Conservation (phyloP, 2,329 filamentous ascomycete species). For the Exophiala sp. region DNA sequence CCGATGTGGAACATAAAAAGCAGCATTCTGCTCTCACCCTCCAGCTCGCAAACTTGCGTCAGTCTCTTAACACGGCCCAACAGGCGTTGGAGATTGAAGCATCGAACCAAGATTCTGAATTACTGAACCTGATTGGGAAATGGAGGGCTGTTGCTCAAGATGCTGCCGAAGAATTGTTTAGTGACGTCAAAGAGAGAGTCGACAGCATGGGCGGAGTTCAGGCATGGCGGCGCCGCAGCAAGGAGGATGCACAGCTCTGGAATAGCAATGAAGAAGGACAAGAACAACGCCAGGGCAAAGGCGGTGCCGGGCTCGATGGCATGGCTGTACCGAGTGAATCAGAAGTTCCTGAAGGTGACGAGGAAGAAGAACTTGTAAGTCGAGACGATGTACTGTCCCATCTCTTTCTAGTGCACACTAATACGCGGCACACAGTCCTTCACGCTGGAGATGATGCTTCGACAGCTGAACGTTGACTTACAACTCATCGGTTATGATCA, state of each 20-base stretch:
- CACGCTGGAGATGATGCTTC: constrained; percentile 65
- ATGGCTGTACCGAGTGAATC: constrained; percentile 20
- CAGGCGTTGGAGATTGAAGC: constrained; percentile 51
- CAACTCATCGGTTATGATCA: constrained; percentile 59
- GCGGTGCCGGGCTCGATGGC: constrained; percentile 14
- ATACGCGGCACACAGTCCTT: constrained; percentile 47
- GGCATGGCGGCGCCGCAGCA: constrained; percentile 49
- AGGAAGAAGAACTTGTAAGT: constrained; percentile 29
- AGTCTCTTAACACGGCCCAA: constrained; percentile 45
- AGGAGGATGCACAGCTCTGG: constrained; percentile 35
- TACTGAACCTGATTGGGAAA: constrained; percentile 51
- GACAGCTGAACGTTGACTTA: constrained; percentile 57
- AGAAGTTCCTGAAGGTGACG: constrained; percentile 13
- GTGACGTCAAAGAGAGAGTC: constrained; percentile 53
- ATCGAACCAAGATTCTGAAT: constrained; percentile 46
- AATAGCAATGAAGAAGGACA: constrained; percentile 31
- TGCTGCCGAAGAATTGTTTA: constrained; percentile 64
- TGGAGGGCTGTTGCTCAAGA: constrained; percentile 57
- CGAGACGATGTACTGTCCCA: constrained; percentile 13
- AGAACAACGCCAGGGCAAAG: constrained; percentile 32
- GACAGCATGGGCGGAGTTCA: constrained; percentile 58
- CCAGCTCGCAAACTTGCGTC: constrained; percentile 30
- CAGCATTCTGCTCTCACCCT: constrained; percentile 34
- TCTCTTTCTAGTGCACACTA: constrained; percentile 18
- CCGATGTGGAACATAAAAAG: constrained; percentile 32